These are phyloP conservation scores for Peronosclerospora sorghi DNA, from an alignment of 352 stramenopile species.

Conservation along the genomic window DNA sequence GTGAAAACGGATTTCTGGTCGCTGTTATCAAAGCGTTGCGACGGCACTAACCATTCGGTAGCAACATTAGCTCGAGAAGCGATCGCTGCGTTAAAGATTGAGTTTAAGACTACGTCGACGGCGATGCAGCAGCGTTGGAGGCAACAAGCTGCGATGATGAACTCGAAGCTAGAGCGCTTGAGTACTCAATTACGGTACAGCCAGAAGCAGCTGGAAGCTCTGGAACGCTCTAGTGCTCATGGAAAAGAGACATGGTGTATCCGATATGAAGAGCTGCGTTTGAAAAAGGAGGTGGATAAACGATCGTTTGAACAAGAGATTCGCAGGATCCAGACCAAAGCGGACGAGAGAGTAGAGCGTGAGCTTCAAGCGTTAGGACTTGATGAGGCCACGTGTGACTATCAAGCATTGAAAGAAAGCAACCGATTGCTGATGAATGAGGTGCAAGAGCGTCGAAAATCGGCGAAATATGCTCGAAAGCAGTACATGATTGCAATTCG, in stretches of 20 bases:
- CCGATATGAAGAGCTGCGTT: constrained; percentile 31
- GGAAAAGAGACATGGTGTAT: constrained; percentile 35
- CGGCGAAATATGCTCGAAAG: too few species aligned
- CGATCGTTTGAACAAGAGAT: constrained; percentile 37
- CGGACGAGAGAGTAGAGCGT: constrained; percentile 21
- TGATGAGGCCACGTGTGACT: too few species aligned
- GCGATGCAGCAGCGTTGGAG: constrained; percentile 33
- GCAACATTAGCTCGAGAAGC: constrained; percentile 24
- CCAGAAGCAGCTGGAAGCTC: constrained; percentile 34
- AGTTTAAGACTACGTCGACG: constrained; percentile 33
- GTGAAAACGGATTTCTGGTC: constrained; percentile 30
- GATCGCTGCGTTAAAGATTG: constrained; percentile 24
- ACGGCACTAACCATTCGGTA: constrained; percentile 3
- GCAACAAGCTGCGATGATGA: constrained; percentile 28
- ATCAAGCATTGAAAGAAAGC: too few species aligned
- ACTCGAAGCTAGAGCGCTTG: constrained; percentile 30
- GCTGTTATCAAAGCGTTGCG: constrained; percentile 7
- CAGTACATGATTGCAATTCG: too few species aligned
- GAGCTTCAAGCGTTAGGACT: too few species aligned
- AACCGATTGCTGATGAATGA: too few species aligned
- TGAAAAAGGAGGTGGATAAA: constrained; percentile 29
- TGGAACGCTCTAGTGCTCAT: constrained; percentile 34
- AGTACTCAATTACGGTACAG: constrained; percentile 32
- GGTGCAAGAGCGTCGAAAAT: too few species aligned
- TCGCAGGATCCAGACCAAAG: constrained; percentile 23